phyloP scores from a whole-genome alignment of 2,329 filamentous ascomycete species.

The Trichoderma sp. region DNA sequence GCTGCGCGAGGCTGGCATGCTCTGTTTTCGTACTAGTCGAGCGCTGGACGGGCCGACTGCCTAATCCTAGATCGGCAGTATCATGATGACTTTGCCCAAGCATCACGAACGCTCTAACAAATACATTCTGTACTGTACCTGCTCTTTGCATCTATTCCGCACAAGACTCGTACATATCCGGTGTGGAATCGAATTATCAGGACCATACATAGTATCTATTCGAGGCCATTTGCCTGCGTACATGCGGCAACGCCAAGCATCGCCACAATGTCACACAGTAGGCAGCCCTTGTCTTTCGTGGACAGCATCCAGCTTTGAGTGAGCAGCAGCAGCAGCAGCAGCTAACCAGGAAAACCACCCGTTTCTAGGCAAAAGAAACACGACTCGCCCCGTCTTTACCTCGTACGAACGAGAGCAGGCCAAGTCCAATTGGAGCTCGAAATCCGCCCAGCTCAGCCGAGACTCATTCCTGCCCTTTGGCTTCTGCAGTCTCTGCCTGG shows the following conservation, averaged over 20 bases:
- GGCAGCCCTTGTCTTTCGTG: neutral
- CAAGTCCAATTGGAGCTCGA: constrained; percentile 76
- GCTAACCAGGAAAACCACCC: neutral
- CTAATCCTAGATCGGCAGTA: constrained; percentile 3
- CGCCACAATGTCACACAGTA: constrained; percentile 14
- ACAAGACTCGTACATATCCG: no score
- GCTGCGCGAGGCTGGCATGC: neutral
- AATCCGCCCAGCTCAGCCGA: constrained; percentile 77
- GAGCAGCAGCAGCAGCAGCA: neutral
- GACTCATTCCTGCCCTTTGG: constrained; percentile 92
- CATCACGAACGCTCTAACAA: no score
- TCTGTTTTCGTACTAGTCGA: neutral
- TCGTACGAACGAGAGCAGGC: constrained; percentile 83
- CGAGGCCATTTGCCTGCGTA: neutral
- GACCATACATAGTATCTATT: no score
- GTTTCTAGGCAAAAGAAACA: constrained; percentile 75
- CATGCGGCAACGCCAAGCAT: neutral
- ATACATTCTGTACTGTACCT: no score
- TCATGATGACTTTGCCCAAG: neutral
- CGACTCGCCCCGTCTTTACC: constrained; percentile 89
- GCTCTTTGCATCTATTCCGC: no score
- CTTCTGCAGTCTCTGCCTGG: constrained; percentile 82
- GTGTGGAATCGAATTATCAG: neutral
- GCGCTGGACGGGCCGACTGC: no score
- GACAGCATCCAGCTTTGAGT: neutral